Evolutionary conservation across 805 yeast species (phyloP), one percentile per base, ranked within the genome.

Genomic region (Pichia sporocuriosa): DNA sequence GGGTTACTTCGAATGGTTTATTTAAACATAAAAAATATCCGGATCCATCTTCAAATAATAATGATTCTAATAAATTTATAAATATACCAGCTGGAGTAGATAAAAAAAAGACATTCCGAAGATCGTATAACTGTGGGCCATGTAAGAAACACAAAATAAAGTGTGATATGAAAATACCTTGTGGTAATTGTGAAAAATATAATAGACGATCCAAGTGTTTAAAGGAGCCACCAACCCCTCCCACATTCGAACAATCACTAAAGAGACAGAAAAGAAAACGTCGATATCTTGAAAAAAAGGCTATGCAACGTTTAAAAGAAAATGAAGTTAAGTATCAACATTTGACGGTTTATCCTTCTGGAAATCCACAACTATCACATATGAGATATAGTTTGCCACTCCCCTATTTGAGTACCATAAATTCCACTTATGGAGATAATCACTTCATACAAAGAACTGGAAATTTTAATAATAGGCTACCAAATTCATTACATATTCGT

Each of bases 81-180:
- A 5, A 15, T 11, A 13, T 15, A 24, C 29, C 29, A 13, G 6
- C 29, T 12, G n/a, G 29, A 13, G 13, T 11, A 11, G 11, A 26
- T 15, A 6, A 26, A 26, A 50, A 39, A 16, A 66, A 66, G 47
- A 52, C 72, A 42, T 67, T 66, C 37, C 56, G 79, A 45, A 58
- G 79, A 32, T 68, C 75, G n/a, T 74, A 74, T 51, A 69, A 70
- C 41, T 75, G 80, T 53, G 79, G 78, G 1, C 77, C 76, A 2
- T 75, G 80, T 48, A 72, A 72, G 48, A 54, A 61, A n/a, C 68
- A 70, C 43, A 74, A 75, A 53, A 70, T 73, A 51, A 72, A 72
- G 50, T 75, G 80, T 56, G 77, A 75, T 47, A 64, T 71, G 43
- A 51, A 59, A 35, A 57, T 58, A 7, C 79, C 79, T 0, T 74